These are phyloP conservation scores for Aspergillus sclerotiicarbonarius DNA, from an alignment of 495 filamentous ascomycete genomes.

Conservation along the genomic window DNA sequence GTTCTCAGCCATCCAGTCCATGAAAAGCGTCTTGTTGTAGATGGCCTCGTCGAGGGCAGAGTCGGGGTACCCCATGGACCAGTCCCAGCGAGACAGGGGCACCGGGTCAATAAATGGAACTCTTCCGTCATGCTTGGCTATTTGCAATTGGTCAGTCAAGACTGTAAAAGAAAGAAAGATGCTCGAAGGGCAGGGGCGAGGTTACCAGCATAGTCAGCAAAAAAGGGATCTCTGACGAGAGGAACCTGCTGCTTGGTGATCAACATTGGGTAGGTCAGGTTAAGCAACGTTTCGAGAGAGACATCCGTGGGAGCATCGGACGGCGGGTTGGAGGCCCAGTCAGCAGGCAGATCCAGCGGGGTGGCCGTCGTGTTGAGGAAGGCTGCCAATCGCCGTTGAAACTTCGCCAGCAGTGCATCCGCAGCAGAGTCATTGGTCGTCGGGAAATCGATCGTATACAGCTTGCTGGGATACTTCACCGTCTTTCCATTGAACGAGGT, in stretches of 20 bases:
- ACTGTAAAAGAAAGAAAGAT: background rate
- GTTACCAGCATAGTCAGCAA: constrained; percentile 46
- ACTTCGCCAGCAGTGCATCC: background rate
- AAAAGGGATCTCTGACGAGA: constrained; percentile 49
- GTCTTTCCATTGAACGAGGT: constrained; percentile 17
- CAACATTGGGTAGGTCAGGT: constrained; percentile 45
- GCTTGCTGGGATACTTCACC: constrained; percentile 1
- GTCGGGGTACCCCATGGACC: constrained; percentile 43
- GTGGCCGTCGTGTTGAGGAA: constrained; percentile 9
- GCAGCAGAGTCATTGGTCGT: background rate
- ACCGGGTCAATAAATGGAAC: constrained; percentile 54
- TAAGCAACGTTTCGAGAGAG: constrained; percentile 1
- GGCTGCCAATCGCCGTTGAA: background rate
- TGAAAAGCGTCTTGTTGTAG: constrained; percentile 50
- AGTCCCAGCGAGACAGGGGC: constrained; percentile 56
- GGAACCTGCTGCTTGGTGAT: constrained; percentile 51
- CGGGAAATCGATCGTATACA: constrained; percentile 2
- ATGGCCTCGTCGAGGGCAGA: constrained; percentile 34
- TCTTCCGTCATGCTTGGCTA: constrained; percentile 38
- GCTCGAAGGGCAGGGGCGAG: background rate
- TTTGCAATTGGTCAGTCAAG: background rate
- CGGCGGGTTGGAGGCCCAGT: constrained; percentile 15
- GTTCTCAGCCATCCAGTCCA: constrained; percentile 42
- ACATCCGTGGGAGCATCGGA: constrained; percentile 28
- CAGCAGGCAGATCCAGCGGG: background rate